These are phyloP conservation scores for Populus davidiana DNA, from an alignment of 345 rosid genomes.

Conservation along the genomic window DNA sequence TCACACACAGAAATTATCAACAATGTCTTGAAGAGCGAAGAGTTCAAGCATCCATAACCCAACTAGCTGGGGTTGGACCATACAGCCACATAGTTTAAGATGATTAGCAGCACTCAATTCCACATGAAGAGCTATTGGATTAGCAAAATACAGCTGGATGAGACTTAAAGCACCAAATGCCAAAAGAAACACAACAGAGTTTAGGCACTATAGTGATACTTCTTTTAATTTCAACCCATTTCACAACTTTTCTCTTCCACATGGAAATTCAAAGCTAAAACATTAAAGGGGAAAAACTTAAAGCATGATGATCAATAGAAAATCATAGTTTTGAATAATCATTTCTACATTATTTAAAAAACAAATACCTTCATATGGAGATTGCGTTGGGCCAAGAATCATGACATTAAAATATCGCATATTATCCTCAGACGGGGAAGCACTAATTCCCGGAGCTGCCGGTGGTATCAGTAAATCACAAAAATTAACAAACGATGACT, in stretches of 20 bases:
- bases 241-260: background rate
- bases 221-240: background rate
- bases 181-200: background rate
- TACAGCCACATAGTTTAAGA: background rate
- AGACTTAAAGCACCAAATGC: background rate
- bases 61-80: background rate
- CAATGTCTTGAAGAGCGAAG: background rate
- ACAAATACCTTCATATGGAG: conserved; percentile 87
- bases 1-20: background rate
- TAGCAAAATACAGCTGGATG: background rate
- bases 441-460: conserved; percentile 97
- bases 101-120: background rate
- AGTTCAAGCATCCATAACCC: background rate
- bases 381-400: conserved; percentile 95
- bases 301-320: background rate
- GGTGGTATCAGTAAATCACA: conserved; percentile 16
- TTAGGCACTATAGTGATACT: background rate
- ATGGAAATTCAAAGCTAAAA: background rate
- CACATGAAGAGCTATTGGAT: background rate
- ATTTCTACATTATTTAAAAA: background rate
- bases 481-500: conserved; percentile 1
- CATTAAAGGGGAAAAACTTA: background rate
- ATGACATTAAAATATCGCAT: conserved; percentile 95
- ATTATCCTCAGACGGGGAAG: conserved; percentile 93
- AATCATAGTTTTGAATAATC: background rate